A percentile compares a stretch with the other conserved stretches of the same genome.
Evolutionary conservation across 2,329 filamentous ascomycete genomes (phyloP).

Genomic region (Xylaria sp.): DNA sequence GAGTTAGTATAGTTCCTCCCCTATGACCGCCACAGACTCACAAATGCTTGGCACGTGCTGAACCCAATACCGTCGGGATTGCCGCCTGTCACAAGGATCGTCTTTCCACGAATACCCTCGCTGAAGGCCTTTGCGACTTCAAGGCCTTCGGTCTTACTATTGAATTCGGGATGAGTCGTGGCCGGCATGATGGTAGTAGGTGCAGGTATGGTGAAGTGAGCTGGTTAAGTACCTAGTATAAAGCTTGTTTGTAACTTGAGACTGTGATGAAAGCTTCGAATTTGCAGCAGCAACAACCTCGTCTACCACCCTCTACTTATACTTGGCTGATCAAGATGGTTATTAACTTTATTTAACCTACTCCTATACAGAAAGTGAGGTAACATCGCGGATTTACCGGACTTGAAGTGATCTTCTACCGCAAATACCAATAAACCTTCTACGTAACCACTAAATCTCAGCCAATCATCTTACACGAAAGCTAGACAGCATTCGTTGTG

Average conservation of each 20-base stretch:
- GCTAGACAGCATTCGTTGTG: background rate
- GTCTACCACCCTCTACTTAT: conserved; percentile 23
- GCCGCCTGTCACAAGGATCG: conserved; percentile 52
- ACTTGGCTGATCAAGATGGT: conserved; percentile 1
- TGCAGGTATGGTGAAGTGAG: background rate
- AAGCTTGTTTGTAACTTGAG: background rate
- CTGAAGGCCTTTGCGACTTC: conserved; percentile 54
- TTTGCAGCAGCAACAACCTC: background rate
- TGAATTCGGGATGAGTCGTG: conserved; percentile 52
- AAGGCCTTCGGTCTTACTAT: conserved; percentile 51
- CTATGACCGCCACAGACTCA: conserved; percentile 37
- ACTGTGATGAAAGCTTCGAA: conserved; percentile 3
- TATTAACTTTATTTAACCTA: background rate
- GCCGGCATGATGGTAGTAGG: conserved; percentile 40
- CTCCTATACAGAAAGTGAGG: background rate
- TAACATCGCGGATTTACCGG: conserved; percentile 35
- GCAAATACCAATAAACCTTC: background rate
- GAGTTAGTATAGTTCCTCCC: background rate
- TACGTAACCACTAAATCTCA: background rate
- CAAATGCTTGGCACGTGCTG: conserved; percentile 51
- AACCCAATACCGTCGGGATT: conserved; percentile 52
- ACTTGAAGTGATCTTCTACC: conserved; percentile 12
- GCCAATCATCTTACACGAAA: conserved; percentile 37
- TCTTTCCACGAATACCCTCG: conserved; percentile 52
- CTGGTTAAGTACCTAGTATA: background rate